These are phyloP conservation scores for Naganishia vishniacii DNA, from an alignment of 768 basidiomycete genomes.

Conservation along the genomic window DNA sequence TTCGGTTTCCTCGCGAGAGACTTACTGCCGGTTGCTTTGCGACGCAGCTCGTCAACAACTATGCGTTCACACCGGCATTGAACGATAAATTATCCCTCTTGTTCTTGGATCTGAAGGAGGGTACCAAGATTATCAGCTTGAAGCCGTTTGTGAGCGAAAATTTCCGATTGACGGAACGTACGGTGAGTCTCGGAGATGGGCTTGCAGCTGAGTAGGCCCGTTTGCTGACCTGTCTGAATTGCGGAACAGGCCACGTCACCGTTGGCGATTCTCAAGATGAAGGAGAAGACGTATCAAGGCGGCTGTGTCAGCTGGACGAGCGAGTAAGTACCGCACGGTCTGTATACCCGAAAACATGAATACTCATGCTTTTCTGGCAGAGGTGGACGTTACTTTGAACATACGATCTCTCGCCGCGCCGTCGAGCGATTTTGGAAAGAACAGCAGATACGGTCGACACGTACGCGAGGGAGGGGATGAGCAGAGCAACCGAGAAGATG, in stretches of 20 bases:
- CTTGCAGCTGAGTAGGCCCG: neutral
- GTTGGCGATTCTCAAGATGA: conserved; percentile 27
- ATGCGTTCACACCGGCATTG: conserved; percentile 53
- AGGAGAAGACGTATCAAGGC: conserved; percentile 24
- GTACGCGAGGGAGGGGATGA: neutral
- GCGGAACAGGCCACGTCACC: conserved; percentile 19
- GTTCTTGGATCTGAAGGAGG: conserved; percentile 90
- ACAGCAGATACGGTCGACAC: conserved; percentile 5
- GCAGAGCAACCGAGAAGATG: too few species aligned
- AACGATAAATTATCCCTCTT: conserved; percentile 81
- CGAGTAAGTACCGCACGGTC: conserved; percentile 15
- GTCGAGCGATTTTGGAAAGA: conserved; percentile 17
- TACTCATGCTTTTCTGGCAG: neutral
- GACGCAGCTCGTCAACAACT: conserved; percentile 46
- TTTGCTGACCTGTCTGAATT: neutral
- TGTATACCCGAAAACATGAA: neutral
- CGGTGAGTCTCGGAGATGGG: conserved; percentile 53
- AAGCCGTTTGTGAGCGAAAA: conserved; percentile 69
- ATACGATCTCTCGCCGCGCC: conserved; percentile 17
- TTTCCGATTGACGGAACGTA: conserved; percentile 75
- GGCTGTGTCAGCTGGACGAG: conserved; percentile 28
- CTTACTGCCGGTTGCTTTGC: neutral
- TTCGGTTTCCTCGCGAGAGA: conserved; percentile 57
- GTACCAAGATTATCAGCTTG: conserved; percentile 80
- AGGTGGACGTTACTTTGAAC: conserved; percentile 26